Percentiles rank a stretch among this genome's conserved stretches.
Evolutionary conservation across 192 early-diverging fungal genomes (phyloP).

Genomic region (Gaertneriomyces semiglobifer): DNA sequence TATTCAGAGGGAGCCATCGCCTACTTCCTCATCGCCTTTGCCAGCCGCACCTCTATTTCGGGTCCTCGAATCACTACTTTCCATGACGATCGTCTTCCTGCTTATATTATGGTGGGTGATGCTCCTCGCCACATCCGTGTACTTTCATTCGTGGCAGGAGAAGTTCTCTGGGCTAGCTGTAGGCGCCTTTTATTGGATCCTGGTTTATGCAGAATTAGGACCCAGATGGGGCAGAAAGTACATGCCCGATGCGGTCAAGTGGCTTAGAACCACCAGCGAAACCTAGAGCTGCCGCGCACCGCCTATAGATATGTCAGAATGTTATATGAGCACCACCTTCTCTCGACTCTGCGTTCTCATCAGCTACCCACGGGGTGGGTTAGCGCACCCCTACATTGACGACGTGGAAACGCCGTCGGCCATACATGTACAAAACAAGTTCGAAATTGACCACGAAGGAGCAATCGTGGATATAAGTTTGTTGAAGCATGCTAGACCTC

Average conservation of each 20-base stretch:
- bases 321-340: too few species aligned
- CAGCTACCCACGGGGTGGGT: too few species aligned
- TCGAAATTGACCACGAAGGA: too few species aligned
- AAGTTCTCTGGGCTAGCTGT: conserved; percentile 64
- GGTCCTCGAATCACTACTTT: conserved; percentile 16
- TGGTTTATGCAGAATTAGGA: conserved; percentile 35
- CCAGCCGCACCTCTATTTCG: neutral
- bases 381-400: too few species aligned
- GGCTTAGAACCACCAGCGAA: too few species aligned
- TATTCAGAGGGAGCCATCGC: neutral
- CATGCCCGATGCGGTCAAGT: conserved; percentile 11
- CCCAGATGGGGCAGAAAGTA: conserved; percentile 8
- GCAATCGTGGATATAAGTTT: too few species aligned
- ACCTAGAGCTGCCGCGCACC: too few species aligned
- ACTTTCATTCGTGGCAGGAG: conserved; percentile 74
- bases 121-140: conserved; percentile 72
- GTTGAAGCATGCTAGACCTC: too few species aligned
- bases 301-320: too few species aligned
- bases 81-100: conserved; percentile 41
- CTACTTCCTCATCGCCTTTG: neutral
- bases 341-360: too few species aligned
- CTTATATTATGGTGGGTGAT: conserved; percentile 69
- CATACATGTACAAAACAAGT: too few species aligned
- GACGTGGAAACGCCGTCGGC: too few species aligned
- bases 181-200: conserved; percentile 69